Percentiles rank a stretch among this genome's conserved stretches.
Conservation (phyloP, 2,329 filamentous ascomycete genomes). For the Cytospora piceicola region DNA sequence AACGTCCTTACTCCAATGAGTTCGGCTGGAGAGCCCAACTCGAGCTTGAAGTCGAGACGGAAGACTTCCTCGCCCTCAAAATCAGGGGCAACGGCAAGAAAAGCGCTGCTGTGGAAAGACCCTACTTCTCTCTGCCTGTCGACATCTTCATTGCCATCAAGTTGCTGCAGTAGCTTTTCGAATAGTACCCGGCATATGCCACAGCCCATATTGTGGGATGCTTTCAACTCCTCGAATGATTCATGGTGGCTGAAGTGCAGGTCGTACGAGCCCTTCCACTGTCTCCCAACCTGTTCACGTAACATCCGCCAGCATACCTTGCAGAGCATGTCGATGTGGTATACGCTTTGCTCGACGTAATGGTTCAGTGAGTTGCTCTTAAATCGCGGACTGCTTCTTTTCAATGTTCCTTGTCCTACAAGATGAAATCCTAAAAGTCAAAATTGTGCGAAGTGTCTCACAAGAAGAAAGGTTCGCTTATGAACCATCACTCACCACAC, state of each 20-base stretch:
- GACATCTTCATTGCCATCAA: too few relatives aligned
- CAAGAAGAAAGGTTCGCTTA: too few relatives aligned
- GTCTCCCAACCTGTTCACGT: not conserved
- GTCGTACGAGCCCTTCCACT: slow-evolving; percentile 8
- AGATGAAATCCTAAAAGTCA: too few relatives aligned
- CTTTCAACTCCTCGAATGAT: not conserved
- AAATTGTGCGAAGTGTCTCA: too few relatives aligned
- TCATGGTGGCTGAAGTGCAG: slow-evolving; percentile 13
- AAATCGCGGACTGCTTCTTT: too few relatives aligned
- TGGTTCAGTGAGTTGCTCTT: too few relatives aligned
- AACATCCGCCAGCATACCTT: slow-evolving; percentile 15
- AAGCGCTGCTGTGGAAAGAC: not conserved
- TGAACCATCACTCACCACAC: too few relatives aligned
- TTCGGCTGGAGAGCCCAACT: not conserved
- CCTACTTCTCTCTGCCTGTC: not conserved
- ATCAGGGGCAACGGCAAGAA: not conserved
- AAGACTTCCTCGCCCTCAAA: not conserved
- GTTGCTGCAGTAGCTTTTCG: not conserved
- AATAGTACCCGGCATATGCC: slow-evolving; percentile 7
- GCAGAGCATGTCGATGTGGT: slow-evolving; percentile 3
- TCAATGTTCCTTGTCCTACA: too few relatives aligned
- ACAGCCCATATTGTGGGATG: not conserved
- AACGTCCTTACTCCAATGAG: not conserved
- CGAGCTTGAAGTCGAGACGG: slow-evolving; percentile 1
- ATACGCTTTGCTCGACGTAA: too few relatives aligned